Base-by-base conservation (phyloP, 1,284 basidiomycete genomes). In the Ceratobasidium theobromae region DNA sequence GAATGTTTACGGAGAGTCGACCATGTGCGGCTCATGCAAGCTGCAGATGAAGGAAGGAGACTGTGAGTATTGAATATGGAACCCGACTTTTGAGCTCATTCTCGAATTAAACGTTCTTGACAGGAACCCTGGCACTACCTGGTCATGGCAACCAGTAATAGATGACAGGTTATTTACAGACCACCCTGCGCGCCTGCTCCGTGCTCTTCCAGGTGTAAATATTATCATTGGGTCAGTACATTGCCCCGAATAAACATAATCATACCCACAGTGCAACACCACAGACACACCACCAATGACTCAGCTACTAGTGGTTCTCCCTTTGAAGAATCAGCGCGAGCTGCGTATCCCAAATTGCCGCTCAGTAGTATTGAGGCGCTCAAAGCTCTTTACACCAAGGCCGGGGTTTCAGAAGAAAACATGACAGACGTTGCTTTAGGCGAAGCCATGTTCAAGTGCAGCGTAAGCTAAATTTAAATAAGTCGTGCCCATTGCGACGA, bases 201-300 rank as follows among this genome's bases (percentile, higher is more conserved):
- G 82, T 2, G 76, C 78, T 23, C 83, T 83, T 67, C 73, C 45
- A 11, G 74, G 77, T 27, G 80, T 86, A 3, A 81, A 83, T 18
- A 71, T 86, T 1, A 81, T 87, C 40, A 80, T 85, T 40, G 84
- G 84, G 84, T 85, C 71, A 48, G 79, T 48, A 12, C 35, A 27
- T 21, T 11, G 25, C 28, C 43, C 11, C 55, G 14, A 6, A 23
- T 5, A 16, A 30, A 51, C 23, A 23, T n/a, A n/a, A n/a, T n/a
- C n/a, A n/a, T n/a, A n/a, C n/a, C 27, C 18, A 48, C 21, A 21
- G 21, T 11, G 25, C 23, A 40, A 16, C 12, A 14, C 21, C 38
- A 3, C 9, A 64, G 60, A 2, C 60, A 64, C 38, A 52, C 60
- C 30, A 64, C 60, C 12, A 25, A 38, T 23, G 60, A 64, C n/a